Base-by-base conservation (phyloP, 768 basidiomycete genomes). In the Leccinum truebloodii region DNA sequence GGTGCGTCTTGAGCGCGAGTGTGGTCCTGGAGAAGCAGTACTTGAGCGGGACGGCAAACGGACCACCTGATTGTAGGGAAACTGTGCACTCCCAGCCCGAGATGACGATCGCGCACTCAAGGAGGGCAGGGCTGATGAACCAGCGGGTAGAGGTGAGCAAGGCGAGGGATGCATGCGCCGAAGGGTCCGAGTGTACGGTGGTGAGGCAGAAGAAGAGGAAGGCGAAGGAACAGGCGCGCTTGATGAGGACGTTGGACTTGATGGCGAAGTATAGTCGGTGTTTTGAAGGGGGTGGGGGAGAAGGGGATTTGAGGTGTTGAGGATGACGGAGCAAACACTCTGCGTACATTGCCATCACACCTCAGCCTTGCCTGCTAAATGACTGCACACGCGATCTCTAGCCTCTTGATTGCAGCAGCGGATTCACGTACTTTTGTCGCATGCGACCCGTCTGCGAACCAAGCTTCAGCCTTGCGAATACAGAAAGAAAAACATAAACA, bases 91-190 rank as follows among this genome's bases (percentile, higher is more conserved):
- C 82, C 4, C 89, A 94, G 6, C 94, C 94, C 0, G 89, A 87
- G 32, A 78, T 77, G 32, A 82, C 72, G 59, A 82, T 79, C 63
- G n/a, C n/a, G n/a, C n/a, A n/a, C n/a, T n/a, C 86, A 30, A 92
- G 67, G 1, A 88, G n/a, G n/a, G n/a, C 79, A 6, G 92, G 92
- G 0, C 93, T 93, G 66, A 94, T 93, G 80, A 95, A 94, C 94
- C 91, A 94, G 46, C 76, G 78, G 0, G 90, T 88, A 76, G 95
- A 92, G 18, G 81, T 72, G 52, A 87, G 75, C 92, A 92, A 95
- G 48, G 84, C 77, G 22, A 74, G 71, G 7, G 89, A 92, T 52
- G 84, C 86, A 87, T 61, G 48, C 87, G 79, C 24, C 73, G 93
- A 55, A 67, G 59, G 1, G 79, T 77, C 32, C 81, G 80, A 3